phyloP scores from a whole-genome alignment of 129 eudicot genomes.

The Solidago caesia region DNA sequence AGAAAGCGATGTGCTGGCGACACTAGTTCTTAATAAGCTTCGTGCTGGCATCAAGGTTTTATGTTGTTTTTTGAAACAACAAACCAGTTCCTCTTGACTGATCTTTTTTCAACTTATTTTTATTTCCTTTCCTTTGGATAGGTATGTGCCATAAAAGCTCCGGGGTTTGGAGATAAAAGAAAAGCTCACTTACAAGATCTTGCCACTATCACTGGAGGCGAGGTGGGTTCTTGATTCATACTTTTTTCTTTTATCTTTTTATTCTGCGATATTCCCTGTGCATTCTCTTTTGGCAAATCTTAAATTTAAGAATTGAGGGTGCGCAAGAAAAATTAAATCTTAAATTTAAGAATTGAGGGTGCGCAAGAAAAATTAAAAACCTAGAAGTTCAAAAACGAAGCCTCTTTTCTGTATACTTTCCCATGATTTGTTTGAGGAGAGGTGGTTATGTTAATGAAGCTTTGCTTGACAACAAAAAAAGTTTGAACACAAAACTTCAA shows the following conservation, averaged over 20 bases:
- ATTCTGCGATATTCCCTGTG: background rate
- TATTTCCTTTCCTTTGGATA: slow-evolving; percentile 1
- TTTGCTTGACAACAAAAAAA: background rate
- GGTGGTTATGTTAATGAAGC: no score
- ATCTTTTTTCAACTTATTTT: background rate
- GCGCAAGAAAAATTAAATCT: no score
- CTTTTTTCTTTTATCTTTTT: background rate
- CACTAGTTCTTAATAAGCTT: slow-evolving; percentile 67
- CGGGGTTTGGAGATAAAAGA: slow-evolving; percentile 81
- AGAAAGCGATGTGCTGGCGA: slow-evolving; percentile 78
- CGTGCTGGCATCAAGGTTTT: slow-evolving; percentile 73
- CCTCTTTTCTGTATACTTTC: no score
- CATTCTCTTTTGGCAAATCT: background rate
- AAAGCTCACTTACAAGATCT: slow-evolving; percentile 72
- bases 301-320: background rate
- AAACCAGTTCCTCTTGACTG: background rate
- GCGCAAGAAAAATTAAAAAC: background rate
- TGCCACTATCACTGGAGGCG: slow-evolving; percentile 71
- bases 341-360: background rate
- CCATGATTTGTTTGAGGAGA: no score
- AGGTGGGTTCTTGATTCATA: slow-evolving; percentile 31
- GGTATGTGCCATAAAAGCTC: slow-evolving; percentile 89
- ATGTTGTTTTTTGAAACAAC: background rate
- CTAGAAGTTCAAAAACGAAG: no score
- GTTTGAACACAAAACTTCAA: background rate